Base-by-base conservation (phyloP, 108 stramenopile genomes). In the Cyclotella atomus region DNA sequence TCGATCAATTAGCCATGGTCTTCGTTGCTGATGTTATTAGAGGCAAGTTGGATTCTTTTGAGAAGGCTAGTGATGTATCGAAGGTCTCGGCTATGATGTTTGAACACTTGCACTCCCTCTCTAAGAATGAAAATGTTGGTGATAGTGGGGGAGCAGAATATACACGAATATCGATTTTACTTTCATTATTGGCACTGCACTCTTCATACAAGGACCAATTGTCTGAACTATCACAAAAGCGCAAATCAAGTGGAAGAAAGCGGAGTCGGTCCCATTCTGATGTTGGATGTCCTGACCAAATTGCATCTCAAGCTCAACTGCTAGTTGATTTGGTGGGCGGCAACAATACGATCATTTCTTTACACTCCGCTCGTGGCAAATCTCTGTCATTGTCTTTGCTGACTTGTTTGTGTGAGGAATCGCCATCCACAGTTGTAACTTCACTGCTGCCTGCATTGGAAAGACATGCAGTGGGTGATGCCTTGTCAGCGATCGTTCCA, bases 361-460 rank as follows among this genome's bases (percentile, higher is more conserved):
- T 81, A 47, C 43, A 53, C 43, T 82, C 81, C 55, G 70, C 47
- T 17, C 76, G 77, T 19, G 83, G 77, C 19, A 82, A 53, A 34
- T 46, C 73, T 32, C 62, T 83, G 46, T 53, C 72, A 20, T 50
- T 90, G 52, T 76, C 86, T 43, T 44, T 90, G 30, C 60, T 92
- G 38, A 85, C 85, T 24, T 47, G 57, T 36, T 66, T 90, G 34
- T 88, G 85, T 54, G 71, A 84, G n/a, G 47, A 76, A 20, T 80
- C 81, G 17, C 91, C 91, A 17, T 75, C 74, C 9, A 53, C 72
- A 36, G 87, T 92, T 36, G 82, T 82, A 12, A 56, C 62, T 19
- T 84, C 83, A 45, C 65, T 92, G 3, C 73, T 92, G 59, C 88
- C 85, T n/a, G 86, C 86, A 23, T 53, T 87, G 46, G 69, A 70